Conservation (phyloP, 2,329 filamentous ascomycete species). For the Beauveria bassiana region DNA sequence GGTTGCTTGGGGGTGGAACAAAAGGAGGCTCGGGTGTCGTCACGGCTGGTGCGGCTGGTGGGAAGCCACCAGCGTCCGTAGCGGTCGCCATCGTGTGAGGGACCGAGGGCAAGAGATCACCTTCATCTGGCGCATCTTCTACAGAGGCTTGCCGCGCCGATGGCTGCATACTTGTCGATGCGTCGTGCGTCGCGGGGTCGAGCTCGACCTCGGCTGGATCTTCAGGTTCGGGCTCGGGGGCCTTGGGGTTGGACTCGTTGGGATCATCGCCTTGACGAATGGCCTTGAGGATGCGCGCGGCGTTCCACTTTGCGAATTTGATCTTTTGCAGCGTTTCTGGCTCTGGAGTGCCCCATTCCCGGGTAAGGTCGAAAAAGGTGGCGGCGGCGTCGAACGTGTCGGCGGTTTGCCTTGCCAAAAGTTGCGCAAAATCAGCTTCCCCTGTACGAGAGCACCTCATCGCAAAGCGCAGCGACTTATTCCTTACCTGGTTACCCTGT, state of each 20-base stretch:
- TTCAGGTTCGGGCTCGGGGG: conserved; percentile 32
- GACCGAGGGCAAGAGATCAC: conserved; percentile 20
- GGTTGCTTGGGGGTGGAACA: conserved; percentile 9
- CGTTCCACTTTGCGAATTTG: conserved; percentile 96
- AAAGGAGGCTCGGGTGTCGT: conserved; percentile 13
- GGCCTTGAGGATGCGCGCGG: conserved; percentile 80
- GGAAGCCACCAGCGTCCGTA: conserved; percentile 19
- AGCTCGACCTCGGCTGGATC: conserved; percentile 28
- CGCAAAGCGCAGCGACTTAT: not conserved
- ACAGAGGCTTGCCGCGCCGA: conserved; percentile 35
- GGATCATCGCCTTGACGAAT: conserved; percentile 87
- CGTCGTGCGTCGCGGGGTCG: conserved; percentile 56
- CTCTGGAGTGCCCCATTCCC: conserved; percentile 73
- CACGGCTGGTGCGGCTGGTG: conserved; percentile 19
- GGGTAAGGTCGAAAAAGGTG: conserved; percentile 82
- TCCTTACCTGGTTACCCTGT: conserved; percentile 69
- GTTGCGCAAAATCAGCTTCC: not conserved
- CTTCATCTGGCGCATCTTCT: conserved; percentile 46
- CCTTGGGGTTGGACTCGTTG: conserved; percentile 78
- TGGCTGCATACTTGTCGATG: conserved; percentile 26
- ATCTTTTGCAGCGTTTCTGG: conserved; percentile 75
- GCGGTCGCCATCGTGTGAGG: conserved; percentile 9
- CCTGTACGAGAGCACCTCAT: not conserved
- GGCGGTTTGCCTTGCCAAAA: conserved; percentile 64
- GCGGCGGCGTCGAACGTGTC: conserved; percentile 90